Percentiles rank a stretch among this genome's conserved stretches.
Evolutionary conservation across 495 filamentous ascomycete genomes (phyloP).

Genomic region (Hypoxylon subgilvum): DNA sequence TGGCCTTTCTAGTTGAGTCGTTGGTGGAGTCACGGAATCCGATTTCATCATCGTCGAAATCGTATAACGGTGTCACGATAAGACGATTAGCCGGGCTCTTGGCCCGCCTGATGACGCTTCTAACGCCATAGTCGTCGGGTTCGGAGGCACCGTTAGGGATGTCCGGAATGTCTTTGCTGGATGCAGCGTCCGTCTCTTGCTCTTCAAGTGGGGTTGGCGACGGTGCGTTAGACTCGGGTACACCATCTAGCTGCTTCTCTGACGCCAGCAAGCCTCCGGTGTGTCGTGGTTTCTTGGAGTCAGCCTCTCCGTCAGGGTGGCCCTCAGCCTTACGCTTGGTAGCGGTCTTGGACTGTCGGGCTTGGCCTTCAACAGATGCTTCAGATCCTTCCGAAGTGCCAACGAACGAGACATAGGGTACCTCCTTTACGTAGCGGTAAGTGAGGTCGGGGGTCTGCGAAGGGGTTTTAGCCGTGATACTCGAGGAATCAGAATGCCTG

Average conservation of each 20-base stretch:
- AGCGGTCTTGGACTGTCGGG: slow-evolving; percentile 27
- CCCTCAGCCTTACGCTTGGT: slow-evolving; percentile 50
- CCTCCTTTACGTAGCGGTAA: slow-evolving; percentile 43
- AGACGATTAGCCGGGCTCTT: slow-evolving; percentile 51
- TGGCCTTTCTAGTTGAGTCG: slow-evolving; percentile 48
- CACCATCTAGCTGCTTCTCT: slow-evolving; percentile 46
- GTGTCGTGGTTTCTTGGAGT: slow-evolving; percentile 50
- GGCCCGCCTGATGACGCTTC: slow-evolving; percentile 44
- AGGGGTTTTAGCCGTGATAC: slow-evolving; percentile 18
- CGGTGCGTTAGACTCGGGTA: slow-evolving; percentile 47
- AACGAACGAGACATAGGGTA: slow-evolving; percentile 44
- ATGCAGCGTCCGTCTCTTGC: slow-evolving; percentile 19
- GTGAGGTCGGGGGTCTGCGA: slow-evolving; percentile 41
- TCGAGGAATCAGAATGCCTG: neutral
- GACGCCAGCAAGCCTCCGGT: slow-evolving; percentile 52
- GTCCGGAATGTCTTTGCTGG: slow-evolving; percentile 40
- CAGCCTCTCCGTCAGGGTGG: slow-evolving; percentile 48
- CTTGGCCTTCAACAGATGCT: slow-evolving; percentile 11
- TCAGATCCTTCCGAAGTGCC: slow-evolving; percentile 25
- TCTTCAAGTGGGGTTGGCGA: slow-evolving; percentile 40
- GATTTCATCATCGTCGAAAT: slow-evolving; percentile 51
- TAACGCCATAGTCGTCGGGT: slow-evolving; percentile 51
- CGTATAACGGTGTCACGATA: slow-evolving; percentile 47
- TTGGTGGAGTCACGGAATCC: slow-evolving; percentile 60
- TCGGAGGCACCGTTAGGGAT: slow-evolving; percentile 47